Percentiles rank a stretch among this genome's conserved stretches.
These are phyloP conservation scores for Vitis riparia DNA, from an alignment of 164 flowering plant genomes.

Conservation along the genomic window DNA sequence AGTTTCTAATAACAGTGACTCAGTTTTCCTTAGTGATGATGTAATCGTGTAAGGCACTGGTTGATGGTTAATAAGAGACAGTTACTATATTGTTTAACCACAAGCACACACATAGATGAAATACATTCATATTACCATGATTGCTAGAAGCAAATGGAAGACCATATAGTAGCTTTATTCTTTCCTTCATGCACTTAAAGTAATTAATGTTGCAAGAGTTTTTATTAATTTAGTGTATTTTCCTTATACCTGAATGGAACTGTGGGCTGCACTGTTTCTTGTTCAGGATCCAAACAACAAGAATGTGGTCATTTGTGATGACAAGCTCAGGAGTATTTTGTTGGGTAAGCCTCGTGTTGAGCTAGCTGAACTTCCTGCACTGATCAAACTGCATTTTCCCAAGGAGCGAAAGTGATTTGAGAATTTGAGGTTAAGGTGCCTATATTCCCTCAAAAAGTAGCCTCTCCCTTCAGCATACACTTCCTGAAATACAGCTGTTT, in stretches of 20 bases:
- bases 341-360: slow-evolving; percentile 76
- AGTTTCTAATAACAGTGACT: too few relatives aligned
- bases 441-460: not conserved
- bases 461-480: too few relatives aligned
- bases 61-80: not conserved
- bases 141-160: not conserved
- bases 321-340: slow-evolving; percentile 74
- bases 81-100: not conserved
- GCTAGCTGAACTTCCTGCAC: slow-evolving; percentile 79
- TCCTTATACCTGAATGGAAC: not conserved
- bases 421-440: not conserved
- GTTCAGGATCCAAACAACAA: slow-evolving; percentile 80
- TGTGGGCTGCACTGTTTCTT: slow-evolving; percentile 4
- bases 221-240: not conserved
- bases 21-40: not conserved
- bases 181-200: not conserved
- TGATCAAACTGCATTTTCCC: slow-evolving; percentile 88
- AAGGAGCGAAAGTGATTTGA: slow-evolving; percentile 49
- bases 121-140: not conserved
- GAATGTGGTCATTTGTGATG: slow-evolving; percentile 88
- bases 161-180: not conserved
- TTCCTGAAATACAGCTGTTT: not conserved
- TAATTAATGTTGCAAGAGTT: not conserved
- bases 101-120: not conserved
- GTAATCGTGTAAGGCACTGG: not conserved